Conservation (phyloP, 176 grass and related monocot species). For the Phoenix dactylifera region DNA sequence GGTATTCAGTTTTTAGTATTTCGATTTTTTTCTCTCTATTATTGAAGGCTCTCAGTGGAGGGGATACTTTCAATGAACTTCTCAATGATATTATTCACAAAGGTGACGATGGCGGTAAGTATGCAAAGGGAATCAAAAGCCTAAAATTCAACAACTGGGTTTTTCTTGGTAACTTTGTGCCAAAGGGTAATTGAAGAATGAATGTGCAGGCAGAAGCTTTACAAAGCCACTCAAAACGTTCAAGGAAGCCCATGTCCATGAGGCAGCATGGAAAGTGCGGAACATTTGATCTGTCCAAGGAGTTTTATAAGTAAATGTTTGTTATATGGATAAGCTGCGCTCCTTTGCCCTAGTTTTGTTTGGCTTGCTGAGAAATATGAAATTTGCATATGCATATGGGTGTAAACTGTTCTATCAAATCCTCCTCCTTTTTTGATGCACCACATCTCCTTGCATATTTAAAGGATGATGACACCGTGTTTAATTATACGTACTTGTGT, state of each 20-base stretch:
- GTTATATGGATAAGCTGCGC: too few relatives aligned
- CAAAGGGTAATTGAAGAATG: constrained; percentile 30
- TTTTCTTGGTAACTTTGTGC: constrained; percentile 49
- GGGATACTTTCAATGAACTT: constrained; percentile 30
- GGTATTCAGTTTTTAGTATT: background rate
- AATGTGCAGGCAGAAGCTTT: constrained; percentile 40
- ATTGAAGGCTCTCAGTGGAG: constrained; percentile 26
- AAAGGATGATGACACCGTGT: too few relatives aligned
- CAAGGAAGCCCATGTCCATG: constrained; percentile 46
- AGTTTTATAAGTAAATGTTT: constrained; percentile 35
- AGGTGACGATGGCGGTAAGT: constrained; percentile 34
- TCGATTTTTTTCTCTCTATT: background rate
- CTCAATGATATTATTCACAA: constrained; percentile 58
- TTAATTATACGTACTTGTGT: too few relatives aligned
- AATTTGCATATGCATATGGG: too few relatives aligned
- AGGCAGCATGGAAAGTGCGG: constrained; percentile 57
- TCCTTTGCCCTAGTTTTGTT: background rate
- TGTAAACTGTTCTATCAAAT: too few relatives aligned
- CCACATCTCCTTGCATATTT: too few relatives aligned
- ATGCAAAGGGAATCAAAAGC: constrained; percentile 41
- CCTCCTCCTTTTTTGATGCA: too few relatives aligned
- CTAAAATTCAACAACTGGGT: constrained; percentile 46
- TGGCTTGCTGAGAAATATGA: too few relatives aligned
- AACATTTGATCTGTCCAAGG: constrained; percentile 37
- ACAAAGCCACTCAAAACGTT: constrained; percentile 46